phyloP scores from a whole-genome alignment of 75 land plant species.

The Ceratopteris richardii region DNA sequence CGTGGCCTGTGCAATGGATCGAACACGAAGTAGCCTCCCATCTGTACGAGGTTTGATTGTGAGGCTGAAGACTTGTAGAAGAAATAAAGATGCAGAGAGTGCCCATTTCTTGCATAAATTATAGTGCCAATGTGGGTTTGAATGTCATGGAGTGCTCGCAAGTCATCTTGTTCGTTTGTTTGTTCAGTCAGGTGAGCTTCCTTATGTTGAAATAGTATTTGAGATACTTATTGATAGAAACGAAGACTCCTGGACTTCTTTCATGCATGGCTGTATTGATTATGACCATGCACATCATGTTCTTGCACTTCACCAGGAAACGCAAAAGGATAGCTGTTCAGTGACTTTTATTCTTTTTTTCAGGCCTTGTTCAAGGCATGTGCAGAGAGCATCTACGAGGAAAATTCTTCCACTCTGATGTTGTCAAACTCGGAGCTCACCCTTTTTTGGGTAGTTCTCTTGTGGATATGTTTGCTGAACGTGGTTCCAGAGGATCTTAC shows the following conservation, averaged over 20 bases:
- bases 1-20: no score
- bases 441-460: not conserved
- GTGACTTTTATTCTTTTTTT: not conserved
- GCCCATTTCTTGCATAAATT: not conserved
- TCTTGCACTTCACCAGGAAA: not conserved
- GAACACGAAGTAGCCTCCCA: no score
- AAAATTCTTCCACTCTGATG: not conserved
- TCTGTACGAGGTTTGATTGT: not conserved
- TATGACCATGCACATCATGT: not conserved
- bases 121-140: not conserved
- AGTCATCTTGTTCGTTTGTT: constrained; percentile 4
- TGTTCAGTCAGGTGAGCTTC: not conserved
- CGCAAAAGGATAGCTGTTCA: not conserved
- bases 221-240: not conserved
- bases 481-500: no score
- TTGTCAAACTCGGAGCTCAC: not conserved
- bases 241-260: not conserved
- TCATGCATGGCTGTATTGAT: not conserved
- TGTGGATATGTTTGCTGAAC: constrained; percentile 1
- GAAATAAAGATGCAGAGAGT: not conserved
- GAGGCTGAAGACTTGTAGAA: not conserved
- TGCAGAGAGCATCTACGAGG: not conserved
- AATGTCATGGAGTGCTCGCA: not conserved
- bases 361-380: constrained; percentile 1
- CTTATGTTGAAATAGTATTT: not conserved